phyloP scores from a whole-genome alignment of 345 rosid genomes.

The Chamaenerion angustifolium region DNA sequence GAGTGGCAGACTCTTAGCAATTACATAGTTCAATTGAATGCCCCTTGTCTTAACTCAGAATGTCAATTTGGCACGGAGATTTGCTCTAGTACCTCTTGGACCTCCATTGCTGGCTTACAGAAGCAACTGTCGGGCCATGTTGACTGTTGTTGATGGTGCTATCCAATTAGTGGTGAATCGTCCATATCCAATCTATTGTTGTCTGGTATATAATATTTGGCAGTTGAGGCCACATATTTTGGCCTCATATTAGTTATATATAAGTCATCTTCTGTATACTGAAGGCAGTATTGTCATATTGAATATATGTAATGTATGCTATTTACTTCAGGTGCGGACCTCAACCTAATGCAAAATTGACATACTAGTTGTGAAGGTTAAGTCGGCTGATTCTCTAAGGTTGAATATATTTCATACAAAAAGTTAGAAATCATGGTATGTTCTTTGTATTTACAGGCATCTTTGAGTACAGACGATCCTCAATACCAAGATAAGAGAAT shows the following conservation, averaged over 20 bases:
- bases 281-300: constrained; percentile 3
- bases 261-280: constrained; percentile 8
- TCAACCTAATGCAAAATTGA: constrained; percentile 78
- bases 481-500: too few relatives aligned
- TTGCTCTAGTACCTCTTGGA: too few relatives aligned
- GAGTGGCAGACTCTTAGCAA: too few relatives aligned
- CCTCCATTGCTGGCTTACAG: constrained; percentile 89
- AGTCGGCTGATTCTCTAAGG: constrained; percentile 3
- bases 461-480: constrained; percentile 86
- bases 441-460: constrained; percentile 45
- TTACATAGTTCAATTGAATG: constrained; percentile 4
- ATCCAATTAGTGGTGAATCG: constrained; percentile 83
- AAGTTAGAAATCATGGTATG: constrained; percentile 3
- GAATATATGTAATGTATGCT: constrained; percentile 7
- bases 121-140: constrained; percentile 92
- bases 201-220: constrained; percentile 46
- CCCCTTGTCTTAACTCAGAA: constrained; percentile 39
- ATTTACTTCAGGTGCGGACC: constrained; percentile 80
- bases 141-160: constrained; percentile 67
- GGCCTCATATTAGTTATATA: constrained; percentile 5
- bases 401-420: too few relatives aligned
- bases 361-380: constrained; percentile 63
- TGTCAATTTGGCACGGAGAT: constrained; percentile 90
- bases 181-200: constrained; percentile 64
- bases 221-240: neutral